Base-by-base conservation (phyloP, 2,329 filamentous ascomycete species). In the Alternaria atra region DNA sequence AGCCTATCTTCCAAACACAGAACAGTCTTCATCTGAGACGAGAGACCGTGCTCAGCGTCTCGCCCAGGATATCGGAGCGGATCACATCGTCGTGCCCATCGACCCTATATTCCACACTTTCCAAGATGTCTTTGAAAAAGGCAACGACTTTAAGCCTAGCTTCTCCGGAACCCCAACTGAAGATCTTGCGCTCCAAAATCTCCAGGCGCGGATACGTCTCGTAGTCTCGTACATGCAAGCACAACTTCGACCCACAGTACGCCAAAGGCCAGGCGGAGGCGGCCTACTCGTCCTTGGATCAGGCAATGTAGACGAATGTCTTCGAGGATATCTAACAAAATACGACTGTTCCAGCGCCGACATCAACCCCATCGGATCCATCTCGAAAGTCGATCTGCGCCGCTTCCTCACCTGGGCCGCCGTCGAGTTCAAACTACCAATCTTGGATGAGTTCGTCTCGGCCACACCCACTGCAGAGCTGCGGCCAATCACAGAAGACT, bases 301-400 rank as follows among this genome's bases (percentile, higher is more conserved):
- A 20, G 88, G 87, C 2, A 92, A 92, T 69, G 89, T 66, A 7
- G 89, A 86, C 67, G 65, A 86, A 67, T 81, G 80, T 61, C 77
- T 87, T 27, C 80, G 84, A 29, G 84, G 83, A 30, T 79, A 91
- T 74, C 80, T 90, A 23, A 92, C 90, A n/a, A 91, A 92, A 77
- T 91, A 91, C 71, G 90, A 91, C 73, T 87, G 84, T 70, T 78
- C 72, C 7, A 79, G 75, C n/a, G 82, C 82, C 15, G 66, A 69
- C 39, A 80, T 80, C 63, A 80, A 90, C 67, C 89, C 89, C 4
- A 89, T 90, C 52, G 88, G 83, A 25, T 78, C 78, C 10, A 86
- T 89, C 58, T 84, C 81, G 58, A 93, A 92, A 76, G 87, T 83
- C 2, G 91, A 93, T 68, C 80, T 92, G 1, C 91, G 91, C 75